phyloP scores from a whole-genome alignment of 2,329 filamentous ascomycete genomes.

The Cercospora canescens region DNA sequence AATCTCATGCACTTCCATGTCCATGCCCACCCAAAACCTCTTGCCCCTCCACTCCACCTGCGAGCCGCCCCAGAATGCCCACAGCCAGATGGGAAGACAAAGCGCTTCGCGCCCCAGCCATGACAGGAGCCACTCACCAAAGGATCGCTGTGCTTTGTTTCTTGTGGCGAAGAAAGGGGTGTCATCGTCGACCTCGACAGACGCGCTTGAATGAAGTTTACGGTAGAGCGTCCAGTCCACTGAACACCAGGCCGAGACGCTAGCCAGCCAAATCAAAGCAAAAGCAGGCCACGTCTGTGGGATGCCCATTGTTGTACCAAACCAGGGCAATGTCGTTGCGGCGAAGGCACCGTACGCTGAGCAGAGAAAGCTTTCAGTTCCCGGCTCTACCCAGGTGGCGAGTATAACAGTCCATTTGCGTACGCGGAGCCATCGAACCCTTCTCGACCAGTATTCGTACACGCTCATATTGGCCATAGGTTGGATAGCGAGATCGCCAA shows the following conservation, averaged over 20 bases:
- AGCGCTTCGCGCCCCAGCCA: slow-evolving; percentile 84
- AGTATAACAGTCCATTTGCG: slow-evolving; percentile 89
- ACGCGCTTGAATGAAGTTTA: slow-evolving; percentile 70
- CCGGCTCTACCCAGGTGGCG: slow-evolving; percentile 89
- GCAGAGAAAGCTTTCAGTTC: slow-evolving; percentile 85
- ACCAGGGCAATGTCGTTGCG: slow-evolving; percentile 69
- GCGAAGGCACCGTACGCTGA: slow-evolving; percentile 78
- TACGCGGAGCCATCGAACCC: slow-evolving; percentile 87
- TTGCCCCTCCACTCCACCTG: slow-evolving; percentile 86
- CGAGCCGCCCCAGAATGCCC: slow-evolving; percentile 84
- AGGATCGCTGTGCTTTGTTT: slow-evolving; percentile 53
- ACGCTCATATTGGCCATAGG: slow-evolving; percentile 83
- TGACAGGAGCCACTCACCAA: slow-evolving; percentile 71
- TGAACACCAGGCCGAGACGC: slow-evolving; percentile 69
- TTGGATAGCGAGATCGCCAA: slow-evolving; percentile 85
- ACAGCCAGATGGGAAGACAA: slow-evolving; percentile 85
- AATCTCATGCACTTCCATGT: slow-evolving; percentile 74
- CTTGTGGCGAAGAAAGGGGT: slow-evolving; percentile 72
- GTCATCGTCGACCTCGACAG: slow-evolving; percentile 68
- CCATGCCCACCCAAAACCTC: slow-evolving; percentile 75
- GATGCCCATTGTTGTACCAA: slow-evolving; percentile 54
- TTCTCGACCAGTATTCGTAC: slow-evolving; percentile 72
- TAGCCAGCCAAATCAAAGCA: slow-evolving; percentile 63
- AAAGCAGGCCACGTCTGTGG: slow-evolving; percentile 69
- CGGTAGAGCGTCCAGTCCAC: slow-evolving; percentile 74